Evolutionary conservation across 345 rosid genomes (phyloP), one percentile per base, ranked within the genome.

Genomic region (Leavenworthia alabamica): DNA sequence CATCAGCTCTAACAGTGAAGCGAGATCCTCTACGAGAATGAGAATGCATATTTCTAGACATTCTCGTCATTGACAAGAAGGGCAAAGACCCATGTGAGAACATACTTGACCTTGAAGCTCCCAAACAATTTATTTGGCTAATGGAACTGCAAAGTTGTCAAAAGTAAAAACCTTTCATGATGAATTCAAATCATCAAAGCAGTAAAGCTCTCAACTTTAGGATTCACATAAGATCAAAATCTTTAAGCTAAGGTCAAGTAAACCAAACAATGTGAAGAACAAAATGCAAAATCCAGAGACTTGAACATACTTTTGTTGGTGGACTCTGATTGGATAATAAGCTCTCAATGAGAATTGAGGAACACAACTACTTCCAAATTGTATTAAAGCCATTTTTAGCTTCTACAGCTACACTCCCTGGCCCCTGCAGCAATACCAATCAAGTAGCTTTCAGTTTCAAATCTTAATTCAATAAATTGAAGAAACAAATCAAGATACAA

Each of bases 1-100:
- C 70, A 73, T 83, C 87, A 43, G 95, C 98, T 76, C 93, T 83
- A 68, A 92, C 98, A 19, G 65, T 76, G 48, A 89, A 77, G 40
- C 79, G 79, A 43, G 77, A 72, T 52, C 87, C 83, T 78, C 83
- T 82, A 17, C 76, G 62, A 53, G 44, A 60, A n/a, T n/a, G n/a
- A 49, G 44, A 72, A 39, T 70, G 70, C 60, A 80, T 64, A 58
- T 71, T 62, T 62, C 76, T 82, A 37, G 84, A 83, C 39, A 78
- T 29, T 28, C 83, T 78, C 31, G 55, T 1, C 54, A 68, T 23
- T 0, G 82, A 78, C 41, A 82, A 76, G 60, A 79, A 32, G 6
- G 79, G 82, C 43, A 88, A 76, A 46, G 95, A 78, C 22, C 65
- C 71, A 58, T 68, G 62, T 19, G 90, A 77, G 66, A 86, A 84